Percentiles rank a stretch among this genome's conserved stretches.
Evolutionary conservation across 495 filamentous ascomycete genomes (phyloP).

Genomic region (Cryomyces minteri): DNA sequence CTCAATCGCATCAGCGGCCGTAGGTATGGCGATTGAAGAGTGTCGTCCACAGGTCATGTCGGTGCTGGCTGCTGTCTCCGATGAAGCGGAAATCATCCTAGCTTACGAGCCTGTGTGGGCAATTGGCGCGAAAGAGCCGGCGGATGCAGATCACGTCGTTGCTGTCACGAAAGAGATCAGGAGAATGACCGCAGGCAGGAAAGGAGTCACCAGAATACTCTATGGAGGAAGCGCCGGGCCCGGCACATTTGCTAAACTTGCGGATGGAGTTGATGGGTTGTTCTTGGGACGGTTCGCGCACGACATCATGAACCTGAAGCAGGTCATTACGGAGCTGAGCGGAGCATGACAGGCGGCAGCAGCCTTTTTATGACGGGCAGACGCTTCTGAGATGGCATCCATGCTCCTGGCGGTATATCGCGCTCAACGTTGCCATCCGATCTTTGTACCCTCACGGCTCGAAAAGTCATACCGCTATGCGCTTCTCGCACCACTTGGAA

Average conservation of each 20-base stretch:
- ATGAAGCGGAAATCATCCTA: slow-evolving; percentile 48
- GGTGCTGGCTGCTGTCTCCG: slow-evolving; percentile 37
- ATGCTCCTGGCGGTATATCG: too few species aligned
- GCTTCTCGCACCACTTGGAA: too few species aligned
- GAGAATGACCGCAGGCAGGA: slow-evolving; percentile 16
- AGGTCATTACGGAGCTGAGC: slow-evolving; percentile 51
- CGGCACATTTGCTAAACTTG: slow-evolving; percentile 47
- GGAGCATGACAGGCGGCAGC: slow-evolving; percentile 9
- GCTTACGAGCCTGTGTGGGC: slow-evolving; percentile 88
- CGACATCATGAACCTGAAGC: slow-evolving; percentile 44
- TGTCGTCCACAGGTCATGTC: slow-evolving; percentile 43
- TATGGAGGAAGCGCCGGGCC: slow-evolving; percentile 72
- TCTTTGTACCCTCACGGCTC: too few species aligned
- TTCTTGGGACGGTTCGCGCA: slow-evolving; percentile 73
- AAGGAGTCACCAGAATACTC: slow-evolving; percentile 41
- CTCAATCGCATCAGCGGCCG: slow-evolving; percentile 28
- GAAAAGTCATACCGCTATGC: too few species aligned
- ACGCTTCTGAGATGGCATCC: too few species aligned
- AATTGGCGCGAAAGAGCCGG: slow-evolving; percentile 59
- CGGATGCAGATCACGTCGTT: slow-evolving; percentile 49
- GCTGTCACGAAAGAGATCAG: slow-evolving; percentile 47
- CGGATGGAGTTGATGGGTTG: slow-evolving; percentile 57
- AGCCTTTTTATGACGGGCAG: too few species aligned
- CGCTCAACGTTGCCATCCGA: too few species aligned
- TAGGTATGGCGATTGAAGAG: slow-evolving; percentile 42